Base-by-base conservation (phyloP, 345 rosid species). In the Orychophragmus violaceus region DNA sequence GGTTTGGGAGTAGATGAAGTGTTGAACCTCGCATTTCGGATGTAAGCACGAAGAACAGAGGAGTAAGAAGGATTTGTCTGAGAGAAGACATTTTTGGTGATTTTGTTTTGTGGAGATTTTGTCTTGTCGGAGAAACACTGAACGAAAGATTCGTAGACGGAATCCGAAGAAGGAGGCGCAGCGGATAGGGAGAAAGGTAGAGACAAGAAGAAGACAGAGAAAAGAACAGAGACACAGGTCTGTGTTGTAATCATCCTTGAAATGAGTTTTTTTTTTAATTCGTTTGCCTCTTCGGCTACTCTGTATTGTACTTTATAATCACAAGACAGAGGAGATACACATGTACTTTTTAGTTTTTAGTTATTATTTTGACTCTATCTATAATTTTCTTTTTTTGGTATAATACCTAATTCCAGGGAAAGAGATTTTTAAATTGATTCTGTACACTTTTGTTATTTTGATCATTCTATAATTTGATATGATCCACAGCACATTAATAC, bases 21-120 rank as follows among this genome's bases (percentile, higher is more conserved):
- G 36, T 82, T 87, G 81, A 80, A 76, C 5, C 89, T 83, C 0
- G 89, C 77, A 48, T 86, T 86, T 12, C 91, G 76, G 9, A 84
- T 79, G 70, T 86, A 84, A 5, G 82, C 82, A 1, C 71, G 80
- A 0, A 86, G 78, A 6, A 81, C 77, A 1, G 85, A 65, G 13
- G 80, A 17, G 70, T 69, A 86, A 3, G 85, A 59, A 4, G 82
- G 16, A 9, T 68, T 84, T 1, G 75, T 62, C 12, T 70, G 66
- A 5, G 83, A 14, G 59, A 30, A 78, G 39, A 87, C 77, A 0
- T 80, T 62, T 16, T 73, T 9, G 24, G 51, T 13, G 25, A 45
- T 45, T 9, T 19, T 3, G 3, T 49, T 4, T 51, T 41, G 71
- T 6, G 73, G 44, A 0, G 82, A 62, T 21, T 42, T 62, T 0